Base-by-base conservation (phyloP, 1,139 yeast genomes). In the Hemisphaericaspora lyxosophila region DNA sequence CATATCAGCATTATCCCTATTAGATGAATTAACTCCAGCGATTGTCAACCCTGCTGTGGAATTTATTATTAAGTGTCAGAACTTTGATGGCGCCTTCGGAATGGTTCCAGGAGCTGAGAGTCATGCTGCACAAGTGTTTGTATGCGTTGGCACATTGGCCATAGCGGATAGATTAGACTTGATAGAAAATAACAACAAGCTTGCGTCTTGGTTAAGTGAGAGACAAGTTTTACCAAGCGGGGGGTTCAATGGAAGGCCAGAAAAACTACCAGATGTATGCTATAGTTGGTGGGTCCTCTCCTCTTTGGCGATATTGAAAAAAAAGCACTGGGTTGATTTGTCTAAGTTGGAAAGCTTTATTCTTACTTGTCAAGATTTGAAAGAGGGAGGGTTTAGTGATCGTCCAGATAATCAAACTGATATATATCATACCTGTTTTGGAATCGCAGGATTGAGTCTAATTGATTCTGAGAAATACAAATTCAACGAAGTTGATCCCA, bases 201-300 rank as follows among this genome's bases (percentile, higher is more conserved):
- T 84, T 34, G 75, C 78, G 2, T 45, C 53, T 18, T 92, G 98
- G 97, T 70, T 92, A 15, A 77, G 92, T 51, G 97, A 92, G 57
- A 69, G 99, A 39, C 99, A 92, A 59, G 75, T 87, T n/a, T 51
- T 59, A 26, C 81, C 82, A 3, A 73, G 74, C 18, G 99, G 99
- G 5, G 99, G 99, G 0, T 70, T 92, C 39, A 92, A 92, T 56
- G 99, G 99, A 0, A 75, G 99, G 35, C 98, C 98, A 0, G 96
- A 94, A 47, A 92, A 92, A 58, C 66, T 90, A 18, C 97, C 97
- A 0, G 99, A 92, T 60, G 96, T 87, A 12, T 92, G 99, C 58
- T 92, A 92, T 57, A 82, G 94, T 54, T 94, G 97, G 97, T 92
- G 98, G 98, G 96, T 89, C 5, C 61, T 90, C 30, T 84, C 96